Evolutionary conservation across 2,329 filamentous ascomycete genomes (phyloP), one percentile per base, ranked within the genome.

Genomic region (Zymoseptoria tritici): DNA sequence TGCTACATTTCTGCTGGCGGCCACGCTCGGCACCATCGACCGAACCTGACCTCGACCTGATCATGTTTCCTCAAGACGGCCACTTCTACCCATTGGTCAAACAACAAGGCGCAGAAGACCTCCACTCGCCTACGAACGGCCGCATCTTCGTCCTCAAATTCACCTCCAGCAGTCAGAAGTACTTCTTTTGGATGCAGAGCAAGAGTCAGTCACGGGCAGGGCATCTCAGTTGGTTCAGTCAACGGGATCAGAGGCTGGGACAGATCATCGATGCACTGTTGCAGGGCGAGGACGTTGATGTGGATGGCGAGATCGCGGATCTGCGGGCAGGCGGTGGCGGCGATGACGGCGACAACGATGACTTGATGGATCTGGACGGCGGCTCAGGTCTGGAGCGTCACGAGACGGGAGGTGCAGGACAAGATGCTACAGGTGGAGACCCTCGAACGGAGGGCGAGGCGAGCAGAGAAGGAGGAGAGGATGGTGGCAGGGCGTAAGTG

Each of bases 401-500:
- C 60, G 84, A 82, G 65, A 87, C 85, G 67, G 91, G 91, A 62
- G 92, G 92, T 65, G 92, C 92, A 62, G 92, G 91, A 36, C 79
- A 89, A 58, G 91, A 83, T 75, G 92, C 92, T 57, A 96, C 92
- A 2, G 93, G 93, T 59, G 93, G 92, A 64, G 93, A 99, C 73
- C 79, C 96, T 68, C 85, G 92, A 76, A 87, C 95, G 75, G 94
- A 97, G 76, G 94, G 94, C 60, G 86, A 91, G 75, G 86, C 85
- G 67, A 85, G 93, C 65, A 84, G 95, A 78, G 91, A 96, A 77
- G 94, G 93, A 62, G 94, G 95, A 73, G 91, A 91, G 68, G 94
- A 97, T 78, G 94, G 95, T 72, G 95, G 90, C 79, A 86, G 94
- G 97, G 94, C 93, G 94, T 99, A 97, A 93, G 95, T 99, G 20